These are phyloP conservation scores for Cornus florida DNA, from an alignment of 148 eudicot species.

Conservation along the genomic window DNA sequence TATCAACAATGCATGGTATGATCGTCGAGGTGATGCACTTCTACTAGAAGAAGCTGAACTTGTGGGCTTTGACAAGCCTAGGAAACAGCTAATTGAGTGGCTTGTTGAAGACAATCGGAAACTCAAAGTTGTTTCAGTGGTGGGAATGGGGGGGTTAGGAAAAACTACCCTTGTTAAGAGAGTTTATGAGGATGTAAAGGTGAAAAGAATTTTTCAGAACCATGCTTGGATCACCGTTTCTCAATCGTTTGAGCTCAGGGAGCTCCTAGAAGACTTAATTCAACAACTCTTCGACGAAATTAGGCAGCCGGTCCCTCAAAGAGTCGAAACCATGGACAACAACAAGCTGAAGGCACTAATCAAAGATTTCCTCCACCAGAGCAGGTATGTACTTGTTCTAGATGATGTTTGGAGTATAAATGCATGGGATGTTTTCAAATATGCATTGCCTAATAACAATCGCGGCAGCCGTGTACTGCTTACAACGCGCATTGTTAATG, in stretches of 20 bases:
- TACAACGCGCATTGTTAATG: not conserved
- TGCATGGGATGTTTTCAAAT: not conserved
- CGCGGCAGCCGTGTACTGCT: not conserved
- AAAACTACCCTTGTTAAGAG: not conserved
- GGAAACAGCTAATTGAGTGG: not conserved
- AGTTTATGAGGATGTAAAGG: too few relatives aligned
- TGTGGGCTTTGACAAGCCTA: constrained; percentile 13
- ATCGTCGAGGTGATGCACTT: constrained; percentile 23
- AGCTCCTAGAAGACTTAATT: not conserved
- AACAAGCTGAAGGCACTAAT: not conserved
- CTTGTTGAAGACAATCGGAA: not conserved
- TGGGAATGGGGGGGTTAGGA: constrained; percentile 15
- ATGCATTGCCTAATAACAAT: not conserved
- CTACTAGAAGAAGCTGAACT: constrained; percentile 17
- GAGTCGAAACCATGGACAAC: not conserved
- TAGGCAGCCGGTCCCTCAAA: not conserved
- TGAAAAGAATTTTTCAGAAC: not conserved
- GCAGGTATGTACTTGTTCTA: not conserved
- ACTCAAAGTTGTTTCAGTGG: not conserved
- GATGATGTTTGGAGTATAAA: not conserved
- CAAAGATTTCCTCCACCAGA: not conserved
- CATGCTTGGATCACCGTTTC: constrained; percentile 20
- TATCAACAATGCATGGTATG: not conserved
- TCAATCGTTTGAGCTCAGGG: not conserved
- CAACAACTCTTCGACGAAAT: not conserved